Evolutionary conservation across 805 yeast genomes (phyloP).

Genomic region (Yarrowia alimentaria): DNA sequence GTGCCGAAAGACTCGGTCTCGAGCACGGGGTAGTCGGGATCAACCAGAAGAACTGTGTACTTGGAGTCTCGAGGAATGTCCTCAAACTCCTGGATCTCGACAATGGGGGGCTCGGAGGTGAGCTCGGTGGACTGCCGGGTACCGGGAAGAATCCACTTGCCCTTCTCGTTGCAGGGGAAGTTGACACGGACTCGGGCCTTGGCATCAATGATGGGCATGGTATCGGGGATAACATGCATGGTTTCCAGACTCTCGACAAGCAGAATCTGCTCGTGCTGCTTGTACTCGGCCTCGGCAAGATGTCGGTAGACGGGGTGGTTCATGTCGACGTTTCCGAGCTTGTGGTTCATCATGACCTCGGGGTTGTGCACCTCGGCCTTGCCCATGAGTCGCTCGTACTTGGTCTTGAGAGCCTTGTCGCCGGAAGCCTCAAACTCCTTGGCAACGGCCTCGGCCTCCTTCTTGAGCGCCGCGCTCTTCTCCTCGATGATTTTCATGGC

Average conservation of each 20-base stretch:
- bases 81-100: constrained; percentile 73
- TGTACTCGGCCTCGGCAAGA: constrained; percentile 70
- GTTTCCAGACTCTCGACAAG: constrained; percentile 91
- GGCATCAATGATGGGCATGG: constrained; percentile 85
- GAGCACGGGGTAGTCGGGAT: constrained; percentile 88
- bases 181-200: constrained; percentile 68
- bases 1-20: constrained; percentile 66
- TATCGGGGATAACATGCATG: constrained; percentile 84
- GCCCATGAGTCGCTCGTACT: constrained; percentile 43
- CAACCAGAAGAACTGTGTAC: constrained; percentile 78
- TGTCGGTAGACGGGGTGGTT: constrained; percentile 77
- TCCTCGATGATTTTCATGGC: constrained; percentile 60
- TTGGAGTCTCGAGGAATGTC: constrained; percentile 47
- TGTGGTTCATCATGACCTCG: constrained; percentile 71
- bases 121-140: constrained; percentile 66
- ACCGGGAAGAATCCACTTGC: constrained; percentile 78
- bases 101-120: constrained; percentile 71
- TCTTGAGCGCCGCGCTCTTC: constrained; percentile 48
- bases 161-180: constrained; percentile 63
- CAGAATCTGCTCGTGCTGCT: constrained; percentile 63
- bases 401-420: constrained; percentile 32
- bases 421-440: constrained; percentile 32
- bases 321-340: constrained; percentile 56
- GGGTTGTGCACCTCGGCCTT: constrained; percentile 78
- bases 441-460: constrained; percentile 43